Percentiles rank a stretch among this genome's conserved stretches.
phyloP scores from a whole-genome alignment of 805 yeast genomes.

The Cyberlindnera xylosilytica region DNA sequence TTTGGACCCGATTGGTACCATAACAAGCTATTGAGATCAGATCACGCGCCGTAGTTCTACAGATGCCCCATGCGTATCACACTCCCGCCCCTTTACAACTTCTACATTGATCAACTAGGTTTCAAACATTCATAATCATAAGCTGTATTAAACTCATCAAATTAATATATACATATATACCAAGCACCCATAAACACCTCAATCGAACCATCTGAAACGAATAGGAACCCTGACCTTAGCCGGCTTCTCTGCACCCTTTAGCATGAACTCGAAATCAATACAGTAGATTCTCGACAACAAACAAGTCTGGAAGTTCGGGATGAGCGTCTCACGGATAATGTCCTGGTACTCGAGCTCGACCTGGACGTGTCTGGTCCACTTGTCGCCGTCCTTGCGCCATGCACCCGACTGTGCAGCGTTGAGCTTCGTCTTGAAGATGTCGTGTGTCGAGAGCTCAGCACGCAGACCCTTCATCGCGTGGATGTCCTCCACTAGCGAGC shows the following conservation, averaged over 20 bases:
- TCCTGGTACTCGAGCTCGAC: constrained; percentile 41
- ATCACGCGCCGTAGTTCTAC: too few relatives aligned
- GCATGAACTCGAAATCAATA: constrained; percentile 45
- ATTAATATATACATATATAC: too few relatives aligned
- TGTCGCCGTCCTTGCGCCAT: constrained; percentile 15
- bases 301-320: constrained; percentile 65
- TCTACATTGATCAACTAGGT: too few relatives aligned
- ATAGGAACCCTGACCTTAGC: constrained; percentile 35
- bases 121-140: too few relatives aligned
- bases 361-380: constrained; percentile 26
- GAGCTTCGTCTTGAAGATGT: constrained; percentile 22
- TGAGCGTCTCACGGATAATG: constrained; percentile 45
- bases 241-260: constrained; percentile 23
- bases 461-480: constrained; percentile 21
- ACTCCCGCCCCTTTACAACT: too few relatives aligned
- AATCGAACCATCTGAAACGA: constrained; percentile 31
- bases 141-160: too few relatives aligned
- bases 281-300: constrained; percentile 56
- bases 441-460: constrained; percentile 10
- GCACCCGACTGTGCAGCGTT: constrained; percentile 5
- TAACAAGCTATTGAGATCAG: too few relatives aligned
- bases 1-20: too few relatives aligned
- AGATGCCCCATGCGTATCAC: too few relatives aligned
- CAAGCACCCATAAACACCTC: background rate
- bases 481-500: constrained; percentile 17